Evolutionary conservation across 2,329 filamentous ascomycete species (phyloP), one percentile per base, ranked within the genome.

Genomic region (Botrytis cinerea): DNA sequence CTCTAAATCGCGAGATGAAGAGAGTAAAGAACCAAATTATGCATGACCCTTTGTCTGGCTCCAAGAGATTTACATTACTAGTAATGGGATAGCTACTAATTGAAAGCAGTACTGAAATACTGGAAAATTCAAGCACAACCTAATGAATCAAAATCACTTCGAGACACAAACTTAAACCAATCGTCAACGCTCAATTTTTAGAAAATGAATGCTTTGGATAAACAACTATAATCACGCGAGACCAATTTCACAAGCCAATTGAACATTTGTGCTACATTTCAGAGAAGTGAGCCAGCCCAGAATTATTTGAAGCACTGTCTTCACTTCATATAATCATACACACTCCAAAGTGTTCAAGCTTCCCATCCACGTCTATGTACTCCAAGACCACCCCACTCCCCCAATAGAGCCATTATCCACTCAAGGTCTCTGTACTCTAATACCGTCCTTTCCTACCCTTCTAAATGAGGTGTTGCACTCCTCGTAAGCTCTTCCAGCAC

Each of bases 401-500:
- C 57, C 54, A 45, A 64, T 62, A 74, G 79, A 48, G 76, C 76
- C 75, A 54, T 72, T 72, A 45, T 38, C 35, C 54, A 51, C 64
- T 74, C 75, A 80, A 62, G 79, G 78, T 76, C 79, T 76, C n/a
- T 77, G 74, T 66, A 78, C 73, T 73, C 79, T 77, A 67, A 80
- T 69, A 38, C 79, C 78, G 68, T 80, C 79, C 76, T 78, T 80
- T 32, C 77, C 78, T 57, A 76, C 76, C 75, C 78, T 78, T 71
- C 81, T 75, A 75, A 82, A 81, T 63, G 78, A 79, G 40, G 75
- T 75, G 86, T 99, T 97, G 85, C 96, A 98, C 87, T 99, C 96
- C 85, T 99, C 96, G 87, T 97, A 99, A 74, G 96, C 96, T 81
- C 97, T 91, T 80, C 96, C 96, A 77, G 95, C 95, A 82, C 97